A percentile compares a stretch with the other conserved stretches of the same genome.
Conservation (phyloP, 1,284 basidiomycete genomes). For the Ceratobasidium sp. region DNA sequence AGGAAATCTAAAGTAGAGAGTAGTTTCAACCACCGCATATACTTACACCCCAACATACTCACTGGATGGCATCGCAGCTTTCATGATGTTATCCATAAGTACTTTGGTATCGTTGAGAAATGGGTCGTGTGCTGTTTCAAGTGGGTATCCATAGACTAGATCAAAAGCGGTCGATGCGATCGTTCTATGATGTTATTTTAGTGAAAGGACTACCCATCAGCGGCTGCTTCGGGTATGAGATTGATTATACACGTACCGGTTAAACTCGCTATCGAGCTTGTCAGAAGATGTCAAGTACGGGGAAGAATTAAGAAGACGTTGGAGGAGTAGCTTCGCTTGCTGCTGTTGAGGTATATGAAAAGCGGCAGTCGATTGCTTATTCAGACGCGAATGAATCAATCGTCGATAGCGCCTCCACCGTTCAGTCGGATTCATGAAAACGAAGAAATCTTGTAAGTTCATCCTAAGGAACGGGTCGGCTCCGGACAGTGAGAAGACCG, state of each 20-base stretch:
- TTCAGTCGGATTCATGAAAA: conserved; percentile 6
- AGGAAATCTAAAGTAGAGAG: conserved; percentile 11
- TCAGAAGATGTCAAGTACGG: neutral
- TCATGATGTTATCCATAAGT: neutral
- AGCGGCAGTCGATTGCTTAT: neutral
- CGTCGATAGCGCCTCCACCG: conserved; percentile 7
- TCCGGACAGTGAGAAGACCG: neutral
- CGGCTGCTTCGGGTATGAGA: neutral
- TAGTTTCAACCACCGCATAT: neutral
- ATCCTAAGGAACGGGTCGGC: neutral
- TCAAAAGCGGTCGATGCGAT: conserved; percentile 9
- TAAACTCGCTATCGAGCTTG: neutral
- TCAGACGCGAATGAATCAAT: neutral
- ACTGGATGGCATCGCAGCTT: conserved; percentile 5
- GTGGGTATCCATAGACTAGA: conserved; percentile 8
- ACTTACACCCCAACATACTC: neutral
- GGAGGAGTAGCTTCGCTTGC: neutral
- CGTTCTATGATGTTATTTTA: neutral
- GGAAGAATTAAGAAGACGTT: neutral
- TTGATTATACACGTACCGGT: neutral
- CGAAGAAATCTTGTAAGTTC: conserved; percentile 6
- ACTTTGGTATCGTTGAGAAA: conserved; percentile 2
- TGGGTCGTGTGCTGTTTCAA: neutral
- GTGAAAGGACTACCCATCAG: neutral
- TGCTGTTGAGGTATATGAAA: neutral